A percentile compares a stretch with the other conserved stretches of the same genome.
Evolutionary conservation across 768 basidiomycete genomes (phyloP).

Genomic region (Clitopilus passeckerianus): DNA sequence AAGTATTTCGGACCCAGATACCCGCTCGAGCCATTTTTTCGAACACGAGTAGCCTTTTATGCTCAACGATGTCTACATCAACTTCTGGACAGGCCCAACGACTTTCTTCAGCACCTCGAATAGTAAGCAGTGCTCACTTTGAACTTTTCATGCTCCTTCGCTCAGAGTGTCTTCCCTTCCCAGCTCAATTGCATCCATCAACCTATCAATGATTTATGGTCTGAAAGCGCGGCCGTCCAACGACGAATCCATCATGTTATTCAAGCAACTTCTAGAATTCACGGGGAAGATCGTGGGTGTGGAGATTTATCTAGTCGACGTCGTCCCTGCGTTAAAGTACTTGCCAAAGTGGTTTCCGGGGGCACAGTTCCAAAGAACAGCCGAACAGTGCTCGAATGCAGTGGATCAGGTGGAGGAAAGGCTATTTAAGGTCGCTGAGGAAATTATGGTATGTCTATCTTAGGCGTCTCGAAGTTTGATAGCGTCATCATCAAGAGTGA

Average conservation of each 20-base stretch:
- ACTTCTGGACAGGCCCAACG: neutral
- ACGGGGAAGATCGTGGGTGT: neutral
- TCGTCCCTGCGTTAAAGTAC: neutral
- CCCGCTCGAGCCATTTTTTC: neutral
- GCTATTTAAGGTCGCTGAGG: neutral
- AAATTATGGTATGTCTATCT: neutral
- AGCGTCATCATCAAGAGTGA: too few relatives aligned
- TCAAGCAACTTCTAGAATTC: too few relatives aligned
- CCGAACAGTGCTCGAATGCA: neutral
- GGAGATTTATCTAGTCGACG: neutral
- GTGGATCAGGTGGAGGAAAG: neutral
- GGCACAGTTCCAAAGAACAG: neutral
- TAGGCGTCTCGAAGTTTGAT: too few relatives aligned
- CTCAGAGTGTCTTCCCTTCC: neutral
- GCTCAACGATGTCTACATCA: neutral
- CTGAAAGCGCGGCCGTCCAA: neutral
- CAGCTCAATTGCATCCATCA: neutral
- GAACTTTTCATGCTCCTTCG: too few relatives aligned
- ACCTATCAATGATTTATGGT: neutral
- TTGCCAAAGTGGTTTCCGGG: neutral
- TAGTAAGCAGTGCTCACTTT: neutral
- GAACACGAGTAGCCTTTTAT: neutral
- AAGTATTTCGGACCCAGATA: neutral
- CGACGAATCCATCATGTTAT: neutral
- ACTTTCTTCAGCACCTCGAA: neutral